phyloP scores from a whole-genome alignment of 306 rosid genomes.

The Acacia acuminata region DNA sequence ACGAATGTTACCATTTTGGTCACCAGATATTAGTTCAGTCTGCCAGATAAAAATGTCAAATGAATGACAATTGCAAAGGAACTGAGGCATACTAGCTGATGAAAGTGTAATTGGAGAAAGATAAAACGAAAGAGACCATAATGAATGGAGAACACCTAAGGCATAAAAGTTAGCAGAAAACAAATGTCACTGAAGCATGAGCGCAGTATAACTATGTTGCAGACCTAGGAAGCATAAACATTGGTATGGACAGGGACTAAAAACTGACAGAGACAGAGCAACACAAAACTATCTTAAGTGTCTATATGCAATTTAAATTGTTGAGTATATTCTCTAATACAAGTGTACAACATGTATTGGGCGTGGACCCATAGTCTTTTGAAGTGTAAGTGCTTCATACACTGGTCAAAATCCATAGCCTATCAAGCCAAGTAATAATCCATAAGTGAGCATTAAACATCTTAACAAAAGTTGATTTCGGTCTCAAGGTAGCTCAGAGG shows the following conservation, averaged over 20 bases:
- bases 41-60: conserved; percentile 42
- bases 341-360: background rate
- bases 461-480: background rate
- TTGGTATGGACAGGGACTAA: background rate
- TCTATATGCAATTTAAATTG: background rate
- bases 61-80: conserved; percentile 26
- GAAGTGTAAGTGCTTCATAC: background rate
- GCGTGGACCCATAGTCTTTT: background rate
- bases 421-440: conserved; percentile 20
- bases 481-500: background rate
- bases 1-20: conserved; percentile 97
- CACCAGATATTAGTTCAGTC: conserved; percentile 98
- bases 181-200: conserved; percentile 10
- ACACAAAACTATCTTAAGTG: background rate
- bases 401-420: background rate
- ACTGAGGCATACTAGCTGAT: conserved; percentile 8
- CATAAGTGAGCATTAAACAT: conserved; percentile 21
- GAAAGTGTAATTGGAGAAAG: conserved; percentile 13
- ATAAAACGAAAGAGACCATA: conserved; percentile 2
- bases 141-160: conserved; percentile 22
- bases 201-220: background rate
- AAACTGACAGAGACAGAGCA: background rate
- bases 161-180: conserved; percentile 24
- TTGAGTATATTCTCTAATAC: background rate
- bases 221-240: background rate